Evolutionary conservation across 2,329 filamentous ascomycete genomes (phyloP).

Genomic region (Triangularia setosa): DNA sequence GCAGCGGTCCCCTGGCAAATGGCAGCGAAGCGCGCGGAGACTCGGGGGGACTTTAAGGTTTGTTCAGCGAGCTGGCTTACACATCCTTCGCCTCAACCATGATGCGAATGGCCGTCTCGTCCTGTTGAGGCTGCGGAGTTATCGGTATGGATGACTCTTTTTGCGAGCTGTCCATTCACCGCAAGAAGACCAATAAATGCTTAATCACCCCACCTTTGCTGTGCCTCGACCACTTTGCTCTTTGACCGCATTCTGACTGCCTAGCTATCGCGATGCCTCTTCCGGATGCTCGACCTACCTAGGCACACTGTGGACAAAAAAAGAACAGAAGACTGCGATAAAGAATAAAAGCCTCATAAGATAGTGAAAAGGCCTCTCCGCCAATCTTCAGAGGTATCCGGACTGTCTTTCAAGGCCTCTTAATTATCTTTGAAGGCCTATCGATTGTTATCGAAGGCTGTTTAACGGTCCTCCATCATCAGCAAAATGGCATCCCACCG

Average conservation of each 20-base stretch:
- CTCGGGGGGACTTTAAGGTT: constrained; percentile 14
- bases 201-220: neutral
- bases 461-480: neutral
- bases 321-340: no score
- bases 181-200: neutral
- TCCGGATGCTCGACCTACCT: no score
- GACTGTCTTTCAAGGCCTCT: no score
- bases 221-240: neutral
- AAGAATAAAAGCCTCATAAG: no score
- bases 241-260: neutral
- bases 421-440: no score
- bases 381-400: no score
- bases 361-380: no score
- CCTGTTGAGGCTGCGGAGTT: neutral
- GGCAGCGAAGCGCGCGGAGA: neutral
- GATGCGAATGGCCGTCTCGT: neutral
- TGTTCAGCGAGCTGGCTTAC: constrained; percentile 1
- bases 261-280: no score
- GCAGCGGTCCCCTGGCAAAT: constrained; percentile 19
- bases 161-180: neutral
- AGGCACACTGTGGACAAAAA: no score
- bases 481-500: constrained; percentile 29
- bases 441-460: no score
- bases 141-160: neutral
- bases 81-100: neutral